Evolutionary conservation across 2,329 filamentous ascomycete species (phyloP).

Genomic region (Talaromyces atroroseus): DNA sequence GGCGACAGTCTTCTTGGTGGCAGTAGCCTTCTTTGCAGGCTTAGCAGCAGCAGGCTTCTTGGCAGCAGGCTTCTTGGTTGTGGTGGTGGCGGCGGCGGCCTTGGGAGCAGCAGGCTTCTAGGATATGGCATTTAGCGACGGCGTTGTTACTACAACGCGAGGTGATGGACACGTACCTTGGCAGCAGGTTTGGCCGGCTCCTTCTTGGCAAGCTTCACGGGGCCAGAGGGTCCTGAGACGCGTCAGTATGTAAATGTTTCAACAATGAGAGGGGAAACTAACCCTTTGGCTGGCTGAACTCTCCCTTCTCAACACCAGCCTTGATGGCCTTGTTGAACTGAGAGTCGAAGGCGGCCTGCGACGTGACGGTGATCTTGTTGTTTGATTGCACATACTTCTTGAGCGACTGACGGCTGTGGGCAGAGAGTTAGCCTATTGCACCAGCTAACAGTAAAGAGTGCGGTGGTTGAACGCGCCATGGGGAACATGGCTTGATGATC

Average conservation of each 20-base stretch:
- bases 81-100: conserved; percentile 33
- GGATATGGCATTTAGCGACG: not conserved
- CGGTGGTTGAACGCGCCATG: not conserved
- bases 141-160: not conserved
- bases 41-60: conserved; percentile 36
- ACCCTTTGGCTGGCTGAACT: conserved; percentile 90
- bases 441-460: not conserved
- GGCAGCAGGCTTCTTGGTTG: conserved; percentile 48
- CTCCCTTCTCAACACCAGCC: conserved; percentile 75
- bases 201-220: conserved; percentile 90
- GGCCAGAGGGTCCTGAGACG: conserved; percentile 67
- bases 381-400: conserved; percentile 71
- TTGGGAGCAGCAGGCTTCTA: conserved; percentile 43
- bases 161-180: conserved; percentile 22
- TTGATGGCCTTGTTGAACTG: conserved; percentile 84
- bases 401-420: conserved; percentile 60
- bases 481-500: not conserved
- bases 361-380: conserved; percentile 57
- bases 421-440: conserved; percentile 16
- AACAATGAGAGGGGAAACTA: conserved; percentile 31
- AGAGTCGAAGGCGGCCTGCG: conserved; percentile 57
- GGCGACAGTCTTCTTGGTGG: conserved; percentile 48
- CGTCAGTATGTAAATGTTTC: conserved; percentile 20
- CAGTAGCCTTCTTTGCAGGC: conserved; percentile 40
- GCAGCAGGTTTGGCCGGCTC: conserved; percentile 43